A percentile compares a stretch with the other conserved stretches of the same genome.
Conservation (phyloP, 2,329 filamentous ascomycete genomes). For the Rutstroemia sp. region DNA sequence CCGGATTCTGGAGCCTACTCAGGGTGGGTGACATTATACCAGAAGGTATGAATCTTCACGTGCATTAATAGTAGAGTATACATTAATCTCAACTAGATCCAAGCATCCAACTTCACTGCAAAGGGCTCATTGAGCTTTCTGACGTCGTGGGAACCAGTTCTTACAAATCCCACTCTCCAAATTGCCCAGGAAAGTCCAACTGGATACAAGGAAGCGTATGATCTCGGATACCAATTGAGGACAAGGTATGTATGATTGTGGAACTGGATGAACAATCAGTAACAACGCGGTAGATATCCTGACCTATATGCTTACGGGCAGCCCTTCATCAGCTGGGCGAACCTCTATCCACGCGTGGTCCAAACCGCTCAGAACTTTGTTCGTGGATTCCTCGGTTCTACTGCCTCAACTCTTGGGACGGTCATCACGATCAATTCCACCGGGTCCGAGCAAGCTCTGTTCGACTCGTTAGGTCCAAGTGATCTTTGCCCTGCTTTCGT, state of each 20-base stretch:
- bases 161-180: conserved; percentile 47
- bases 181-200: conserved; percentile 53
- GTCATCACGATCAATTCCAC: conserved; percentile 52
- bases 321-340: conserved; percentile 55
- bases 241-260: conserved; percentile 21
- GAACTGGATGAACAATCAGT: too few relatives aligned
- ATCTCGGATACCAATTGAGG: conserved; percentile 46
- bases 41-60: too few relatives aligned
- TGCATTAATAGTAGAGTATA: too few relatives aligned
- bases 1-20: conserved; percentile 53
- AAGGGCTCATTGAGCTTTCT: conserved; percentile 49
- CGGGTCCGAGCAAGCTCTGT: conserved; percentile 43
- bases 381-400: conserved; percentile 51
- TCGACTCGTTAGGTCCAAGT: conserved; percentile 56
- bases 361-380: conserved; percentile 56
- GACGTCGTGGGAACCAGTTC: conserved; percentile 48
- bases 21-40: conserved; percentile 36
- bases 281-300: conserved; percentile 28
- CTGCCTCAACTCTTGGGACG: conserved; percentile 44
- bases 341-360: conserved; percentile 56
- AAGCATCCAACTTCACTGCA: conserved; percentile 45
- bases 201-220: conserved; percentile 54
- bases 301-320: conserved; percentile 38
- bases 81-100: conserved; percentile 36
- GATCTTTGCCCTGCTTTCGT: conserved; percentile 54